Evolutionary conservation across 495 filamentous ascomycete genomes (phyloP).

Genomic region (Geopyxis carbonaria): DNA sequence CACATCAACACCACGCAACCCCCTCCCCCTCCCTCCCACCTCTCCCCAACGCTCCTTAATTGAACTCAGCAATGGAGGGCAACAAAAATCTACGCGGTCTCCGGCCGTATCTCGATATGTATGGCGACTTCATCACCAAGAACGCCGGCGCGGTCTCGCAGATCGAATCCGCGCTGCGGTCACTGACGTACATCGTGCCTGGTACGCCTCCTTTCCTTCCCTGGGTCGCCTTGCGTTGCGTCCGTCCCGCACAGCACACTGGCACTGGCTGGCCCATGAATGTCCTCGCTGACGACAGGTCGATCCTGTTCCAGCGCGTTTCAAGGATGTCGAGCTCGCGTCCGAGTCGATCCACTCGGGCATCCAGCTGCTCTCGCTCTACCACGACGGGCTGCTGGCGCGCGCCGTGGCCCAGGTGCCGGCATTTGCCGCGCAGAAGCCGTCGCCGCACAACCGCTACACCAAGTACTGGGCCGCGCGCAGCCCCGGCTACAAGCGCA

Average conservation of each 20-base stretch:
- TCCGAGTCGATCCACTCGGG: conserved; percentile 83
- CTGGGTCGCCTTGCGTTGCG: not conserved
- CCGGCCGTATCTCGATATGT: too few species aligned
- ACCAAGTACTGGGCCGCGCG: conserved; percentile 73
- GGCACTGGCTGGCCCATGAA: not conserved
- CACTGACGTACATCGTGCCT: conserved; percentile 87
- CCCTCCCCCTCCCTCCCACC: too few species aligned
- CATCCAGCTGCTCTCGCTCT: conserved; percentile 78
- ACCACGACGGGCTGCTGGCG: conserved; percentile 80
- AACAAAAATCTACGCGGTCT: too few species aligned
- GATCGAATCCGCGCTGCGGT: conserved; percentile 81
- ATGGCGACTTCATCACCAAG: conserved; percentile 84
- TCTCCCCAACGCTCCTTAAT: too few species aligned
- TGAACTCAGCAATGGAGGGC: too few species aligned
- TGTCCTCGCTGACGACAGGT: conserved; percentile 5
- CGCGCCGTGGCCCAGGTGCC: conserved; percentile 34
- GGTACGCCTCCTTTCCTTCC: conserved; percentile 32
- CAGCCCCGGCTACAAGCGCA: conserved; percentile 54
- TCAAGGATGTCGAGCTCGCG: conserved; percentile 81
- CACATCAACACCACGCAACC: too few species aligned
- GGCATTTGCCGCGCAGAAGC: conserved; percentile 32
- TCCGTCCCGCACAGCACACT: not conserved
- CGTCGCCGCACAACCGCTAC: conserved; percentile 70
- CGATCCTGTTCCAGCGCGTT: conserved; percentile 44
- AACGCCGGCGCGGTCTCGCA: conserved; percentile 81